A percentile compares a stretch with the other conserved stretches of the same genome.
Conservation (phyloP, 1,139 yeast genomes). For the Trichomonascaceae sp. region DNA sequence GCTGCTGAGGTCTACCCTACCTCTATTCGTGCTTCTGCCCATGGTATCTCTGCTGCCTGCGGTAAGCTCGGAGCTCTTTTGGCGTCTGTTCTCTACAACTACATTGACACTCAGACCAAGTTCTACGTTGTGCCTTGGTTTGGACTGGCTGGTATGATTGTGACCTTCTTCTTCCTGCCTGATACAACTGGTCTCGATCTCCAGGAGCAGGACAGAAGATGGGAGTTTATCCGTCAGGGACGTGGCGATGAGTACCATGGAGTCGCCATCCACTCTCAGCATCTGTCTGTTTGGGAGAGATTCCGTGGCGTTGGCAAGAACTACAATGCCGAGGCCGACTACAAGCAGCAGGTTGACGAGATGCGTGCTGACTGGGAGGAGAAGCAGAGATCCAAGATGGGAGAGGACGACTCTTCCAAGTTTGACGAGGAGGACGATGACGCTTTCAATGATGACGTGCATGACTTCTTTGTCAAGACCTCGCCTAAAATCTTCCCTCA, state of each 20-base stretch:
- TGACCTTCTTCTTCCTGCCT: slow-evolving; percentile 24
- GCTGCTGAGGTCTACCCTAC: slow-evolving; percentile 98
- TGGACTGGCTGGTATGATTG: slow-evolving; percentile 26
- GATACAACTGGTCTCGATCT: slow-evolving; percentile 28
- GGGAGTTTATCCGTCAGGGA: slow-evolving; percentile 24
- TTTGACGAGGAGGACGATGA: slow-evolving; percentile 12
- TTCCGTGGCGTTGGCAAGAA: slow-evolving; percentile 23
- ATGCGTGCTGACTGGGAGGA: slow-evolving; percentile 27
- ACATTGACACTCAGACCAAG: slow-evolving; percentile 22
- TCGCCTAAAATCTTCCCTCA: slow-evolving; percentile 20
- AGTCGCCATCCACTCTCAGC: slow-evolving; percentile 25
- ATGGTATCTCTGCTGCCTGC: slow-evolving; percentile 90
- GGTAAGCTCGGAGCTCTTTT: slow-evolving; percentile 97
- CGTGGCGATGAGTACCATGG: slow-evolving; percentile 27
- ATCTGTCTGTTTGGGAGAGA: slow-evolving; percentile 26
- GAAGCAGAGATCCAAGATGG: slow-evolving; percentile 19
- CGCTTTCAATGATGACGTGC: slow-evolving; percentile 17
- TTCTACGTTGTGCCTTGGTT: slow-evolving; percentile 29
- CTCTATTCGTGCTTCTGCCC: slow-evolving; percentile 94
- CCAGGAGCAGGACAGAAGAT: slow-evolving; percentile 27
- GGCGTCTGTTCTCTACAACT: slow-evolving; percentile 56
- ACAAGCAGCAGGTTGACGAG: slow-evolving; percentile 27
- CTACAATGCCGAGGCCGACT: slow-evolving; percentile 27
- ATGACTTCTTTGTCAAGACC: slow-evolving; percentile 24
- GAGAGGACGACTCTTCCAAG: slow-evolving; percentile 11